phyloP scores from a whole-genome alignment of 257 asterid genomes.

The Ophiorrhiza pumila region DNA sequence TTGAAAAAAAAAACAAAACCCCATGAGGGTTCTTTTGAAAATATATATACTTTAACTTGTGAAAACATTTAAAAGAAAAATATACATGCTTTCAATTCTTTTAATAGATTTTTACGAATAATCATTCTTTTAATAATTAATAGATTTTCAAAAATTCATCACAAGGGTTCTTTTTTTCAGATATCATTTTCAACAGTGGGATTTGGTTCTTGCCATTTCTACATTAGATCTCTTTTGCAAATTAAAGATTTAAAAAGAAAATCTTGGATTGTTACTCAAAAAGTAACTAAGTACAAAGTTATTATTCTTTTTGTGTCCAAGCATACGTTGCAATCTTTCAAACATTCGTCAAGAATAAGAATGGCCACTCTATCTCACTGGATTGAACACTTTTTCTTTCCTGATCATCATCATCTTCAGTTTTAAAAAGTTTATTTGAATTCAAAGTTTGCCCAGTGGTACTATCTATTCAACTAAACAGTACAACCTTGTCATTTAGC shows the following conservation, averaged over 20 bases:
- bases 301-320: not conserved
- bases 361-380: not conserved
- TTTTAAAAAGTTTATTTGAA: constrained; percentile 10
- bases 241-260: not conserved
- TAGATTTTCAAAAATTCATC: too few species aligned
- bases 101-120: too few species aligned
- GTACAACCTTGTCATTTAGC: constrained; percentile 7
- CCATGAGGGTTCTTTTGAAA: too few species aligned
- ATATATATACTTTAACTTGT: too few species aligned
- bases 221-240: not conserved
- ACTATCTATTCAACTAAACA: not conserved
- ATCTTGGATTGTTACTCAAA: not conserved
- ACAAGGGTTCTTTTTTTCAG: too few species aligned
- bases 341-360: not conserved
- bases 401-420: too few species aligned
- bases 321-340: not conserved
- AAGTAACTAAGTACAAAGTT: not conserved
- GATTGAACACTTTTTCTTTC: not conserved
- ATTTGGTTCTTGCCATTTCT: not conserved
- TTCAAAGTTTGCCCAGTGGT: constrained; percentile 7
- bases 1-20: too few species aligned
- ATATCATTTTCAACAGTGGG: too few species aligned
- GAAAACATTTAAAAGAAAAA: too few species aligned
- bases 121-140: too few species aligned
- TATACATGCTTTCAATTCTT: too few species aligned